Evolutionary conservation across 2,329 filamentous ascomycete species (phyloP), one percentile per base, ranked within the genome.

Genomic region (Calonectria multiphialidica): DNA sequence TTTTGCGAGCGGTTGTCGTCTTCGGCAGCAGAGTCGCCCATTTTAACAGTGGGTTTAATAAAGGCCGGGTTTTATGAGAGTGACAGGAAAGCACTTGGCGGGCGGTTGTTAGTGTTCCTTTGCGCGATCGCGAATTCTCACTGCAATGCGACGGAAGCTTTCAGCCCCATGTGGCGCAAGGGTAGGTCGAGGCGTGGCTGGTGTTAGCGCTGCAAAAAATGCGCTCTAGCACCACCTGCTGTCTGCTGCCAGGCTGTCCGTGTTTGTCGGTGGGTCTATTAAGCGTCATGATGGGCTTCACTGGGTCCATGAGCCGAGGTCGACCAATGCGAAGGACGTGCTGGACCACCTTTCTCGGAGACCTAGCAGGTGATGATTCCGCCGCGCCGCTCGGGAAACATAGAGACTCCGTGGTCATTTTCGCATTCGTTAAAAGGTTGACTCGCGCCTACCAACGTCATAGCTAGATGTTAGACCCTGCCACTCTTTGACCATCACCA

Each of bases 1-100:
- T 86, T 86, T 77, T 85, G 82, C 35, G 81, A 80, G 74, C 79
- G 79, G 66, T 77, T 78, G 44, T 84, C 81, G 28, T 84, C 82
- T 21, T 84, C 82, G 40, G 75, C 53, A 16, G 75, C 64, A 15
- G 78, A 50, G 5, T 81, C 81, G 5, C 76, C 63, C 81, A 82
- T 82, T 44, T 35, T 74, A 25, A n/a, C 25, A n/a, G 25, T 5
- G 9, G 23, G 42, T 25, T 42, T 42, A 30, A 7, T 23, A 18
- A 18, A 47, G 1, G 18, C 33, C 53, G 12, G 21, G 6, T 13
- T 2, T 25, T 57, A 21, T 18, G 35, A 50, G 18, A 13, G 45
- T 55, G 16, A 40, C 18, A 23, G 12, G n/a, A 21, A 30, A 28
- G 40, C 55, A 59, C 23, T 37, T 21, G 25, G 49, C 25, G 25